Evolutionary conservation across 805 yeast species (phyloP), one percentile per base, ranked within the genome.

Genomic region (Suhomyces tanzawaensis): DNA sequence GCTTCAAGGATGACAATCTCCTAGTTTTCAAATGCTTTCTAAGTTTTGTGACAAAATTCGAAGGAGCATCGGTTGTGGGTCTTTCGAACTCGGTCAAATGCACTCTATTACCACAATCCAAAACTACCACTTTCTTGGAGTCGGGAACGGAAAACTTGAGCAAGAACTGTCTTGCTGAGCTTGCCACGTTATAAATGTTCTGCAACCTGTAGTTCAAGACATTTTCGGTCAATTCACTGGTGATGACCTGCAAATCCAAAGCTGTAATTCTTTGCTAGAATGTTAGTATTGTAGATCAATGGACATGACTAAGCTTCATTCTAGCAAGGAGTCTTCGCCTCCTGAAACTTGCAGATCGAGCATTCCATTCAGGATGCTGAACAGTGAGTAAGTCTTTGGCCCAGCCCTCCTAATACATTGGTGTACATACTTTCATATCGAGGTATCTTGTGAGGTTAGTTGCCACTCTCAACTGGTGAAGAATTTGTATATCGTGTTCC

Each of bases 11-110:
- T 1, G 93, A 76, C 30, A 91, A 66, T 42, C 97, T 69, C 57
- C 89, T 77, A 0, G 91, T 76, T 51, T 86, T 86, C 55, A 91
- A 68, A 55, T 86, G 95, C 55, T 90, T 90, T 50, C 99, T 76
- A 40, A 91, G 64, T 56, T 91, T 91, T 18, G 84, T 72, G 7
- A 85, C 95, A 60, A 91, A 91, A 29, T 82, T 82, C 4, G 95
- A 80, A 0, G 98, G 98, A 9, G 81, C 71, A 15, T 81, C 85
- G 7, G 90, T 82, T 0, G 85, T 79, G 4, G 88, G 85, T 51
- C 96, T 75, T 33, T 85, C 86, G 53, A 78, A 91, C 15, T 81
- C 85, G 0, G 97, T 85, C 37, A 79, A 51, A 58, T 90, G 91
- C 19, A 84, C 62, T 46, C 88, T 79, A 58, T 84, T 80, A 0